Conservation (phyloP, 192 early-diverging fungal species). For the Rhizophagus prolifer region DNA sequence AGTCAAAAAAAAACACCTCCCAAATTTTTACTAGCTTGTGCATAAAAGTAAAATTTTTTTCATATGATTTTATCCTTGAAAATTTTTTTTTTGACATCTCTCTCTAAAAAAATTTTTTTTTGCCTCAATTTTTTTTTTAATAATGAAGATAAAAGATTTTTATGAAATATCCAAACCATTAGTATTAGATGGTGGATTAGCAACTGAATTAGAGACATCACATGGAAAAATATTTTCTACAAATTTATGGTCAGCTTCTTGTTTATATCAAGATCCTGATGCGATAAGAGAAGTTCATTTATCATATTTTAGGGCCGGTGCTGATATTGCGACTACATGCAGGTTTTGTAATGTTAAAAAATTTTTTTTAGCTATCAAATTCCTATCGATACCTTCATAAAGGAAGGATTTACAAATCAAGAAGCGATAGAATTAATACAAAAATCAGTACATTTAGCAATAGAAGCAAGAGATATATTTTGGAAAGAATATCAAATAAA, state of each 20-base stretch:
- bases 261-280: conserved; percentile 39
- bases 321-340: conserved; percentile 54
- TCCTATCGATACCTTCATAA: conserved; percentile 41
- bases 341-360: no score
- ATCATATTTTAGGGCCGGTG: conserved; percentile 51
- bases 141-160: background rate
- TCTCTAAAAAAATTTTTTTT: no score
- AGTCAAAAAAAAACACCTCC: no score
- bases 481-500: conserved; percentile 16
- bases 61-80: no score
- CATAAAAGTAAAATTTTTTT: no score
- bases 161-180: conserved; percentile 22
- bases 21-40: no score
- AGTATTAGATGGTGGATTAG: conserved; percentile 50
- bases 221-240: conserved; percentile 35
- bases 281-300: conserved; percentile 43
- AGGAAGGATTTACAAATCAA: conserved; percentile 37
- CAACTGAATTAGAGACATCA: conserved; percentile 31
- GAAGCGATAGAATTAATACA: conserved; percentile 40
- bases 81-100: no score
- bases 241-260: conserved; percentile 45
- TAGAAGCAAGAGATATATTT: conserved; percentile 48
- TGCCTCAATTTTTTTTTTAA: no score
- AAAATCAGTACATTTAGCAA: conserved; percentile 43
- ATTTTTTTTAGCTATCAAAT: no score